Evolutionary conservation across 768 basidiomycete species (phyloP).

Genomic region (Lepiota brunneoincarnata): DNA sequence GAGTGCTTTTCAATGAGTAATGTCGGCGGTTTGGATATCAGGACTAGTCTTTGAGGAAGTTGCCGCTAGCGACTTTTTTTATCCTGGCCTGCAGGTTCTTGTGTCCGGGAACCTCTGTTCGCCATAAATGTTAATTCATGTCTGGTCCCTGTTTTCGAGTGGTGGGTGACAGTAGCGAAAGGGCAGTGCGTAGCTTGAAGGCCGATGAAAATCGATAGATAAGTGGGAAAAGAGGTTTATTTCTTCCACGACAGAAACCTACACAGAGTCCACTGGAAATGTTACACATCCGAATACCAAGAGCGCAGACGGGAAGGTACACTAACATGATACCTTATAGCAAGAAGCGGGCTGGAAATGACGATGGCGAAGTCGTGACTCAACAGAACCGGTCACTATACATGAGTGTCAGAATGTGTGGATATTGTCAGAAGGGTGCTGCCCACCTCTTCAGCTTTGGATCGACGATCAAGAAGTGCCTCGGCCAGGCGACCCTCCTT

Average conservation of each 20-base stretch:
- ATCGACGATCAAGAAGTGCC: constrained; percentile 75
- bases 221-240: not conserved
- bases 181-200: not conserved
- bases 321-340: not conserved
- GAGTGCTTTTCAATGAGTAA: not conserved
- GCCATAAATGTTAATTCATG: no score
- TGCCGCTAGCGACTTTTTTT: no score
- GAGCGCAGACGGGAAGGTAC: not conserved
- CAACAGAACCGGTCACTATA: constrained; percentile 52
- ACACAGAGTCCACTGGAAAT: not conserved
- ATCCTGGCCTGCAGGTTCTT: no score
- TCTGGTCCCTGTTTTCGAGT: no score
- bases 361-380: constrained; percentile 13
- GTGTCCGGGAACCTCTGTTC: no score
- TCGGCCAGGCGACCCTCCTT: constrained; percentile 83
- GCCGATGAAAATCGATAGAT: not conserved
- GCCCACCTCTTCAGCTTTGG: constrained; percentile 84
- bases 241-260: not conserved
- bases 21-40: not conserved
- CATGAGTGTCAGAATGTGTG: not conserved
- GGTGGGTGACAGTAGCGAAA: no score
- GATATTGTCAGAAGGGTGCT: not conserved
- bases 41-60: not conserved
- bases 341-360: no score
- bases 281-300: not conserved